Percentiles rank a stretch among this genome's conserved stretches.
phyloP scores from a whole-genome alignment of 352 stramenopile species.

The Globisporangium polare region DNA sequence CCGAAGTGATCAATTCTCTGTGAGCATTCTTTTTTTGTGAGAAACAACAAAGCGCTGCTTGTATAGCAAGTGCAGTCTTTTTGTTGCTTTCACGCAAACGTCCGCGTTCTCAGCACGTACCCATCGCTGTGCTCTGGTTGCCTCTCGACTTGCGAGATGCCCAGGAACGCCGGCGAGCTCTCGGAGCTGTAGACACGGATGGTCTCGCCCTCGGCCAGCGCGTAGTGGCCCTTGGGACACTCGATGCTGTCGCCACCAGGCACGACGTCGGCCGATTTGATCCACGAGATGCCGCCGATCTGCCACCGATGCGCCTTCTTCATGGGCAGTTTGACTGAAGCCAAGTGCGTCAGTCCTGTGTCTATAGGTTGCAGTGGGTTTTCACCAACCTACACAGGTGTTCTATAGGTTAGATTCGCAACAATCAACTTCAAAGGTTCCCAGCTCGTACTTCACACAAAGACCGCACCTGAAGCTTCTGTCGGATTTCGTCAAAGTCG shows the following conservation, averaged over 20 bases:
- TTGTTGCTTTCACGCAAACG: constrained; percentile 43
- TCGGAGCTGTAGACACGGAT: constrained; percentile 52
- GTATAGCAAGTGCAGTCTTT: not conserved
- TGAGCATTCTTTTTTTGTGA: not conserved
- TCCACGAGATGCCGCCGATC: constrained; percentile 35
- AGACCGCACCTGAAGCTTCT: constrained; percentile 30
- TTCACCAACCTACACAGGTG: constrained; percentile 7
- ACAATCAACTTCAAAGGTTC: not conserved
- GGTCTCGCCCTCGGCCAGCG: constrained; percentile 29
- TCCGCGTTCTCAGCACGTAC: constrained; percentile 61
- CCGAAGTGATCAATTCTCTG: constrained; percentile 26
- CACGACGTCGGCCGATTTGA: constrained; percentile 29
- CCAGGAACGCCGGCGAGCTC: constrained; percentile 32
- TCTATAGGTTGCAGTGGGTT: constrained; percentile 55
- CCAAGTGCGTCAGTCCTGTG: constrained; percentile 48
- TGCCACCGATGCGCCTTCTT: constrained; percentile 38
- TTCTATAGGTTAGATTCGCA: not conserved
- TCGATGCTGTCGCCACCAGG: constrained; percentile 8
- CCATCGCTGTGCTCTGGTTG: constrained; percentile 19
- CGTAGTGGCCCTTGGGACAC: not conserved
- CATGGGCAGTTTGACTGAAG: constrained; percentile 31
- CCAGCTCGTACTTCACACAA: not conserved
- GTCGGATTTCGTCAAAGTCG: constrained; percentile 51
- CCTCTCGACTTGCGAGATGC: constrained; percentile 52
- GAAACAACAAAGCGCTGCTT: not conserved